Base-by-base conservation (phyloP, 2,329 filamentous ascomycete species). In the Huntiella decipiens region DNA sequence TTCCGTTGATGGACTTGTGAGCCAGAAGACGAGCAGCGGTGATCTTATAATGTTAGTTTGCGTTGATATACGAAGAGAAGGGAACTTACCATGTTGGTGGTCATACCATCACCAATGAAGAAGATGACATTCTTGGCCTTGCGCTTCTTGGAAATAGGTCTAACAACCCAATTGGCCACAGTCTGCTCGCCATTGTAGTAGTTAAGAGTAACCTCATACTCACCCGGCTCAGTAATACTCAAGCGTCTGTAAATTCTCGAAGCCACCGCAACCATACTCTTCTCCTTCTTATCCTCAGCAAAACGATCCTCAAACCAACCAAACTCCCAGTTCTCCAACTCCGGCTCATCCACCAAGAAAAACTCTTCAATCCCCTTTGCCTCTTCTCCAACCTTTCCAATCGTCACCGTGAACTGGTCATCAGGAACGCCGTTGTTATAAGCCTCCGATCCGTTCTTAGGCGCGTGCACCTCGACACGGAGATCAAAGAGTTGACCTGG, bases 241-340 rank as follows among this genome's bases (percentile, higher is more conserved):
- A 91, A 71, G 52, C 75, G 73, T 51, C 84, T 73, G 65, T 85
- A 91, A 28, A 75, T 76, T 63, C 86, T 88, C 52, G 81, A 71
- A 1, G 82, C 77, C 44, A 91, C 84, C 51, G 85, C 82, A 61
- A 92, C 84, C 15, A 85, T 56, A 1, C 78, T 81, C 4, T 81
- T 72, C 33, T 70, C 77, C 15, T 73, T 63, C 3, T 74, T 75
- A 54, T 87, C 82, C 56, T 77, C 65, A 22, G 83, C 83, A 57
- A 84, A 92, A 19, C 85, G 71, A 55, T 92, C 80, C 65, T 88
- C 84, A 56, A 73, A 88, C 80, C 81, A 91, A n/a, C 69, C 70
- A 57, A 91, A 91, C 53, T 77, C 72, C 84, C 84, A 92, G 52
- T 68, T 77, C 67, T 92, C 84, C 12, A 91, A 63, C 58, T 74